These are phyloP conservation scores for Knufia fluminis DNA, from an alignment of 2,329 filamentous ascomycete species.

Conservation along the genomic window DNA sequence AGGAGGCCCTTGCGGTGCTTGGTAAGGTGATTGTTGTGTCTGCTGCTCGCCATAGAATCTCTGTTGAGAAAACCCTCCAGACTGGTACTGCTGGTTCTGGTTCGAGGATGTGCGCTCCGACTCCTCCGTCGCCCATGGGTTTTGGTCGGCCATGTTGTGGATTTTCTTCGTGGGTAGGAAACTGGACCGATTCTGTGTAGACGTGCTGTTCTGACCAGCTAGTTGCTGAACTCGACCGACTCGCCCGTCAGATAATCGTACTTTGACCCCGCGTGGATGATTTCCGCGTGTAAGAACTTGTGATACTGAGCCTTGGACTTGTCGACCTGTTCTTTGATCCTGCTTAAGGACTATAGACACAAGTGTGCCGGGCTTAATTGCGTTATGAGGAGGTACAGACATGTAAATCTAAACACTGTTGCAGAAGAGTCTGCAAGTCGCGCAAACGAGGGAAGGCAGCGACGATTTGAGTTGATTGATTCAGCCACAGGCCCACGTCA, in stretches of 20 bases:
- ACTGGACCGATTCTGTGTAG: neutral
- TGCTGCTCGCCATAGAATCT: constrained; percentile 7
- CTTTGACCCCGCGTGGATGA: constrained; percentile 71
- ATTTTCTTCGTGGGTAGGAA: neutral
- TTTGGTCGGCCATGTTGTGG: constrained; percentile 6
- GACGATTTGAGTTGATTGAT: neutral
- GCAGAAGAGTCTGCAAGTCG: neutral
- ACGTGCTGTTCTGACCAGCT: constrained; percentile 4
- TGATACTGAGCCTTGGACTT: constrained; percentile 57
- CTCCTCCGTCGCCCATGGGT: constrained; percentile 5
- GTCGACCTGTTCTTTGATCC: constrained; percentile 64
- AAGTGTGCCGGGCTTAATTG: constrained; percentile 42
- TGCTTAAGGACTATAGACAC: constrained; percentile 69
- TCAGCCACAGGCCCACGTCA: neutral
- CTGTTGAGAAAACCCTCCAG: neutral
- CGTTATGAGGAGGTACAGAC: constrained; percentile 18
- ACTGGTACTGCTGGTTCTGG: constrained; percentile 3
- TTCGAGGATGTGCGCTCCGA: neutral
- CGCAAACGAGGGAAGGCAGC: neutral
- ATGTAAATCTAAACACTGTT: constrained; percentile 11
- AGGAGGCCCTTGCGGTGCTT: neutral
- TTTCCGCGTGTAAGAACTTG: constrained; percentile 64
- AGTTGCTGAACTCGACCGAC: constrained; percentile 60
- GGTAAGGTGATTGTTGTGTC: neutral
- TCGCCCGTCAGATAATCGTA: constrained; percentile 60